These are phyloP conservation scores for Pseudogymnoascus sp. DNA, from an alignment of 2,329 filamentous ascomycete genomes.

Conservation along the genomic window DNA sequence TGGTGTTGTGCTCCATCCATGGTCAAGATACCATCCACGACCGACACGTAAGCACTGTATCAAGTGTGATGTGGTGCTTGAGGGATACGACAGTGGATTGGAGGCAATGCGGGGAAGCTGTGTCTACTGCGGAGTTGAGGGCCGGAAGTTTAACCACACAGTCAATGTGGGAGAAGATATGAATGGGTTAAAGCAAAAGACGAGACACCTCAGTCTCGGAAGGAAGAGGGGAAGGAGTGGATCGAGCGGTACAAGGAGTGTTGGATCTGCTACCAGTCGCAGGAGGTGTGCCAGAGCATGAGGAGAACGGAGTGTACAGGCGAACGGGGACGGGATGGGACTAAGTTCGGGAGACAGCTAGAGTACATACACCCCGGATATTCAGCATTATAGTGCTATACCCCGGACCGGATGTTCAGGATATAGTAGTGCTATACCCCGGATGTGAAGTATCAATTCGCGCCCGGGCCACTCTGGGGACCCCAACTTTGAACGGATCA, in stretches of 20 bases:
- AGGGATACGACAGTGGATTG: slow-evolving; percentile 7
- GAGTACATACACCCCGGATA: background rate
- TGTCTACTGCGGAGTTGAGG: background rate
- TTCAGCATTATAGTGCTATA: background rate
- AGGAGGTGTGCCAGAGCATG: background rate
- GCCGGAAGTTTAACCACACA: slow-evolving; percentile 7
- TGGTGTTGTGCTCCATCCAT: too few relatives aligned
- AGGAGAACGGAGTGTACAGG: background rate
- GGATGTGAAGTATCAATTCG: background rate
- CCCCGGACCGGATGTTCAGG: too few relatives aligned
- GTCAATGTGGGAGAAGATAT: background rate
- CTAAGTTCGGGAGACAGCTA: background rate
- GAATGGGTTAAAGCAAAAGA: background rate
- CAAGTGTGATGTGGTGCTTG: background rate
- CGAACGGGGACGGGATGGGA: too few relatives aligned
- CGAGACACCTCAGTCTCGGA: background rate
- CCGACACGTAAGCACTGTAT: too few relatives aligned
- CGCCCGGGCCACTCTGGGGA: background rate
- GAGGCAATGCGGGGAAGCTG: slow-evolving; percentile 2
- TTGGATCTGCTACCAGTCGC: slow-evolving; percentile 2
- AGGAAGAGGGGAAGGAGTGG: background rate
- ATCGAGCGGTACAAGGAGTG: background rate
- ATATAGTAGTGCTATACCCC: background rate
- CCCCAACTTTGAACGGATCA: background rate
- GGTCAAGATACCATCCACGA: too few relatives aligned